These are phyloP conservation scores for Lentithecium fluviatile DNA, from an alignment of 495 filamentous ascomycete genomes.

Conservation along the genomic window DNA sequence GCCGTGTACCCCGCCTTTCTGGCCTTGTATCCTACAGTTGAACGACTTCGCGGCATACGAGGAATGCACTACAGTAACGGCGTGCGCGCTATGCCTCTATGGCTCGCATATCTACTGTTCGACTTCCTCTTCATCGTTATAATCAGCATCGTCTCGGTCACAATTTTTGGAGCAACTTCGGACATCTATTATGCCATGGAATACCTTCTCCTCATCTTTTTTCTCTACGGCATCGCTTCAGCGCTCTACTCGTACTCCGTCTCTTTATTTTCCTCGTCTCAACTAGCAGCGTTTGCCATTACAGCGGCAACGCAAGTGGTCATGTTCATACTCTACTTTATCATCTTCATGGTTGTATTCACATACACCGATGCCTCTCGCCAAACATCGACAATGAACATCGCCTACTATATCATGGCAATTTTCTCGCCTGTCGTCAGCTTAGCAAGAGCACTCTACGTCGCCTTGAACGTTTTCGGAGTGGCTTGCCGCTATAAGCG, in stretches of 20 bases:
- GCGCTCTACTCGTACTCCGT: slow-evolving; percentile 71
- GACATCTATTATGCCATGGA: slow-evolving; percentile 69
- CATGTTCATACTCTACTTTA: slow-evolving; percentile 33
- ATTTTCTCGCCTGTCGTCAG: slow-evolving; percentile 68
- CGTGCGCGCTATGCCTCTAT: slow-evolving; percentile 68
- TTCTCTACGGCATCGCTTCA: slow-evolving; percentile 72
- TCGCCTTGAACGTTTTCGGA: slow-evolving; percentile 75
- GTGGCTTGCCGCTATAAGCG: slow-evolving; percentile 60
- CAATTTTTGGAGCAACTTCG: slow-evolving; percentile 62
- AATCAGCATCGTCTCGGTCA: slow-evolving; percentile 57
- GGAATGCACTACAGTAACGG: slow-evolving; percentile 69
- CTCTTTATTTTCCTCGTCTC: slow-evolving; percentile 65
- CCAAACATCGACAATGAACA: slow-evolving; percentile 58
- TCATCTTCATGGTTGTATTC: slow-evolving; percentile 60
- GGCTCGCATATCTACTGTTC: slow-evolving; percentile 72
- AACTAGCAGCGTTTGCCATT: slow-evolving; percentile 74
- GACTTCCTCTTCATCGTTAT: slow-evolving; percentile 73
- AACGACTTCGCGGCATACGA: slow-evolving; percentile 72
- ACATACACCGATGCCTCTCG: slow-evolving; percentile 64
- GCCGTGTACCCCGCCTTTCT: slow-evolving; percentile 79
- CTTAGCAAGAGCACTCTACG: slow-evolving; percentile 65
- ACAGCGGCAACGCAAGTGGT: slow-evolving; percentile 65
- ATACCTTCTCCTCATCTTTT: slow-evolving; percentile 74
- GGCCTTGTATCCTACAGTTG: slow-evolving; percentile 79
- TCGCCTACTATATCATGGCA: slow-evolving; percentile 68